These are phyloP conservation scores for Ustilago trichophora DNA, from an alignment of 1,284 basidiomycete genomes.

Conservation along the genomic window DNA sequence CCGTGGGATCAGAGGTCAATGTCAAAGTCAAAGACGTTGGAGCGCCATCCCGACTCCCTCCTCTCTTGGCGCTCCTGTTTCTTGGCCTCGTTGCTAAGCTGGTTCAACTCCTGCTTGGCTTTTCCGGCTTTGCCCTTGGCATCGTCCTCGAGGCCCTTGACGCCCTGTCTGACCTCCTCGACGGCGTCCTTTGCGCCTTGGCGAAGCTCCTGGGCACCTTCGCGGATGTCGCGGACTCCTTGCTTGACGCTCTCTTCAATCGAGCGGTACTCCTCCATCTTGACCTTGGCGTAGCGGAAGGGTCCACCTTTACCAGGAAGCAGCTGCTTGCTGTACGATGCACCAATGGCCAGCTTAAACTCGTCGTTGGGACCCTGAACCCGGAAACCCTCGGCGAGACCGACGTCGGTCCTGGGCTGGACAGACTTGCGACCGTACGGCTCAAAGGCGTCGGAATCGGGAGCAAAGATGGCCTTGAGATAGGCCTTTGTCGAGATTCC, in stretches of 20 bases:
- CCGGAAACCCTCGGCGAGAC: constrained; percentile 34
- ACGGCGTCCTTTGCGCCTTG: constrained; percentile 39
- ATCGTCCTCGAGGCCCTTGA: constrained; percentile 40
- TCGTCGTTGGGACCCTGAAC: constrained; percentile 67
- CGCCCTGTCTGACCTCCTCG: constrained; percentile 34
- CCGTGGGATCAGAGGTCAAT: constrained; percentile 18
- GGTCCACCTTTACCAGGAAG: constrained; percentile 66
- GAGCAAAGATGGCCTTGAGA: constrained; percentile 68
- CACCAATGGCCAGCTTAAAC: constrained; percentile 69
- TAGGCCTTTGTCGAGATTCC: constrained; percentile 68
- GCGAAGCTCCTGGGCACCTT: constrained; percentile 24
- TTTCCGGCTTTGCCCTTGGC: constrained; percentile 44
- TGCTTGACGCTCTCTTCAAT: constrained; percentile 39
- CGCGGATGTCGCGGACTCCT: constrained; percentile 18
- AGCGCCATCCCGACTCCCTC: constrained; percentile 68
- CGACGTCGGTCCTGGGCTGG: constrained; percentile 56
- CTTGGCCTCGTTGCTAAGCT: constrained; percentile 53
- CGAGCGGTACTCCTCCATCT: constrained; percentile 64
- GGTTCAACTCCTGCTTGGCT: constrained; percentile 58
- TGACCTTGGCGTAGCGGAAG: constrained; percentile 63
- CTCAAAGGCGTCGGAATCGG: constrained; percentile 49
- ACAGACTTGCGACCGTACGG: constrained; percentile 66
- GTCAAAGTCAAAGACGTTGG: constrained; percentile 65
- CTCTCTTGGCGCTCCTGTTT: constrained; percentile 66
- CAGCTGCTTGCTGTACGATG: constrained; percentile 67